phyloP scores from a whole-genome alignment of 495 filamentous ascomycete species.

The Jackrogersella multiformis region DNA sequence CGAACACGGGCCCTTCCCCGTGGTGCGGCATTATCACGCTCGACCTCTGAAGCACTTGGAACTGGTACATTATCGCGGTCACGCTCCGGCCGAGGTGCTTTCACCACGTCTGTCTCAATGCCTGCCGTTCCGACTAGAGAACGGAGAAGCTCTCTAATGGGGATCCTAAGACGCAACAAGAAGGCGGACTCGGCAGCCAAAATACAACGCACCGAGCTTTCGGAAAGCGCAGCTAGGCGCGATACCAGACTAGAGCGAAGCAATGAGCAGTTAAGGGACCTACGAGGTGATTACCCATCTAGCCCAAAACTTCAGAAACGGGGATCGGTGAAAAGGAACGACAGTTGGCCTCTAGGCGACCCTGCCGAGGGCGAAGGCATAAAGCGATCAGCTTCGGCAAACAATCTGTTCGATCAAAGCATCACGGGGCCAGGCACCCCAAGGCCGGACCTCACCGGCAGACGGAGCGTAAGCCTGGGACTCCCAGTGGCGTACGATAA shows the following conservation, averaged over 20 bases:
- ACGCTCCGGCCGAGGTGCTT: constrained; percentile 50
- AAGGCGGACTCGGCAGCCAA: constrained; percentile 45
- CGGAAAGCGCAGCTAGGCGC: constrained; percentile 59
- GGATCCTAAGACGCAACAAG: constrained; percentile 59
- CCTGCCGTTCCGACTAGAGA: constrained; percentile 22
- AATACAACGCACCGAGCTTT: constrained; percentile 54
- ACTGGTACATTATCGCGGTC: constrained; percentile 41
- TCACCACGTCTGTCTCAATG: constrained; percentile 39
- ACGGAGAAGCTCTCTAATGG: constrained; percentile 54
- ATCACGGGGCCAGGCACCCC: constrained; percentile 6
- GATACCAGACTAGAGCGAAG: constrained; percentile 63
- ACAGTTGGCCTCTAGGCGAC: constrained; percentile 33
- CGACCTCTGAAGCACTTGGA: constrained; percentile 42
- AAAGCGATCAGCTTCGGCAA: constrained; percentile 43
- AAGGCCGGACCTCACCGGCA: constrained; percentile 17
- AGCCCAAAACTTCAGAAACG: constrained; percentile 51
- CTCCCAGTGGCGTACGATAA: constrained; percentile 16
- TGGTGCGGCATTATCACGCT: neutral
- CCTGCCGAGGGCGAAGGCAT: constrained; percentile 15
- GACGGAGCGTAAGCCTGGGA: constrained; percentile 37
- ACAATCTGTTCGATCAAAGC: constrained; percentile 39
- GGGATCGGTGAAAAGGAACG: constrained; percentile 21
- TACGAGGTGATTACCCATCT: constrained; percentile 35
- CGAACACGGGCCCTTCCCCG: neutral
- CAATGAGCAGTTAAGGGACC: constrained; percentile 49